Base-by-base conservation (phyloP, 371 early-diverging fungal genomes). In the Mortierella sp. region DNA sequence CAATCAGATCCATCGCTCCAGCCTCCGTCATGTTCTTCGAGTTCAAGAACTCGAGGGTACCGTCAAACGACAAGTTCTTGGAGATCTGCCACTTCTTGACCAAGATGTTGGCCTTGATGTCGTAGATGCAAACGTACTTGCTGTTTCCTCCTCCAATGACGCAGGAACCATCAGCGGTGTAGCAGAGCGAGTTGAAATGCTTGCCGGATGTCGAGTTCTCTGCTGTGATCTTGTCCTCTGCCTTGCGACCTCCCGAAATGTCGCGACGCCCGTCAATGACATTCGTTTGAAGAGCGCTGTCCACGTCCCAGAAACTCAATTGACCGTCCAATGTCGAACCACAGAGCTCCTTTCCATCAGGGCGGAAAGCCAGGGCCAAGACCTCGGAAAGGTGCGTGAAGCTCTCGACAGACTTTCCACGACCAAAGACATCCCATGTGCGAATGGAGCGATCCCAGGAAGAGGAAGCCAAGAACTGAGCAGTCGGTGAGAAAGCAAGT, bases 391-490 rank as follows among this genome's bases (percentile, higher is more conserved):
- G 87, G 85, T 96, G 97, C 26, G 93, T 91, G 64, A 96, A 91
- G 5, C 91, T 77, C 79, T 99, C 98, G 41, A 93, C 90, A 14
- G 81, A 80, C 86, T 96, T 95, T 58, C 88, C 89, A 71, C 99
- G 93, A 61, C 94, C 94, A 90, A 97, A 98, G 0, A 97, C 93
- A 81, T 98, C 96, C 99, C 99, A 99, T 13, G 94, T 88, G 37
- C 97, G 93, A 68, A 96, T 95, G 5, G 96, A 94, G 76, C 91
- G 91, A 86, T 99, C 99, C 99, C 99, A 99, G 10, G 98, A 97
- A 7, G 95, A 93, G 7, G 97, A 96, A 1, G 93, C 92, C 47
- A 96, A 83, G n/a, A 90, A 80, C 79, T 91, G 88, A 13, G 94
- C 92, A 37, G 90, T 90, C 2, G 97, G 95, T 6, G 95, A 95